Conservation (phyloP, 2,329 filamentous ascomycete genomes). For the Fusarium circinatum region DNA sequence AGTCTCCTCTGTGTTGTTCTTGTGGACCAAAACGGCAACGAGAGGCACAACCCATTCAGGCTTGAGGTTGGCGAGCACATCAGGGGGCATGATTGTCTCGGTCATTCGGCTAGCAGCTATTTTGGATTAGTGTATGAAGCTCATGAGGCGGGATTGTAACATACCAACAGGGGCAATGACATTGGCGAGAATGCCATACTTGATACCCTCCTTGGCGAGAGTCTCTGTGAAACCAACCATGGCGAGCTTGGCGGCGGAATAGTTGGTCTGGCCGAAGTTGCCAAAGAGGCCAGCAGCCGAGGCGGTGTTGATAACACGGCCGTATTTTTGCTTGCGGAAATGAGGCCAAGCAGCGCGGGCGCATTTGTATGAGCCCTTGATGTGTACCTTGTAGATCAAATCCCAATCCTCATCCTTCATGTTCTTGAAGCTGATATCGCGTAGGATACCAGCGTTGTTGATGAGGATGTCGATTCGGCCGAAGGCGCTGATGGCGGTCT, state of each 20-base stretch:
- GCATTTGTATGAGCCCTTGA: conserved; percentile 95
- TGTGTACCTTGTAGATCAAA: conserved; percentile 90
- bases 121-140: conserved; percentile 20
- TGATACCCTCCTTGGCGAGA: conserved; percentile 93
- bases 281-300: conserved; percentile 97
- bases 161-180: conserved; percentile 86
- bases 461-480: conserved; percentile 94
- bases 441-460: conserved; percentile 97
- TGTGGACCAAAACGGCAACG: conserved; percentile 88
- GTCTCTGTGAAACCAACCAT: conserved; percentile 98
- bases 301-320: conserved; percentile 94
- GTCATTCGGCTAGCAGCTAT: conserved; percentile 93
- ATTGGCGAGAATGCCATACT: conserved; percentile 98
- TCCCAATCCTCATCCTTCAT: conserved; percentile 99
- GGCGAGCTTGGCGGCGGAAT: conserved; percentile 94
- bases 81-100: conserved; percentile 93
- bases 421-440: conserved; percentile 98
- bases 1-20: conserved; percentile 82
- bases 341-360: conserved; percentile 94
- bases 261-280: conserved; percentile 95
- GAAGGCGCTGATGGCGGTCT: conserved; percentile 82
- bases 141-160: conserved; percentile 15
- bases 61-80: conserved; percentile 84
- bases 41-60: conserved; percentile 96
- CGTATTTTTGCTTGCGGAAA: conserved; percentile 99